Percentiles rank a stretch among this genome's conserved stretches.
Conservation (phyloP, 257 asterid genomes). For the Nicotiana undulata region DNA sequence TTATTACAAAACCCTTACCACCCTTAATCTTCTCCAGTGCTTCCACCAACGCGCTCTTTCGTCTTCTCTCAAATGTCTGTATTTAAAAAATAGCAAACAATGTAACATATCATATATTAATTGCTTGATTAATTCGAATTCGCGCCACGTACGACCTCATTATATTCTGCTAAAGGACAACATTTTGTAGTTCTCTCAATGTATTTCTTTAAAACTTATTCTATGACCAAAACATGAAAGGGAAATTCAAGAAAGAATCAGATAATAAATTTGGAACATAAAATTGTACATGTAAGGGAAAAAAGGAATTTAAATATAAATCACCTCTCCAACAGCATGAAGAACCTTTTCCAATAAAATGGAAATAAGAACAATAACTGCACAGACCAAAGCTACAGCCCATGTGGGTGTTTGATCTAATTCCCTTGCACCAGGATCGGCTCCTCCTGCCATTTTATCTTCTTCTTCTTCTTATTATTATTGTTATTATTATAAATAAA, state of each 20-base stretch:
- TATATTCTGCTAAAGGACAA: neutral
- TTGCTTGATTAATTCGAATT: neutral
- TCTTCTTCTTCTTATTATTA: neutral
- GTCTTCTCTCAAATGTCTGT: constrained; percentile 60
- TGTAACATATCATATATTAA: no score
- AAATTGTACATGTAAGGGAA: neutral
- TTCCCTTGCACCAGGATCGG: constrained; percentile 4
- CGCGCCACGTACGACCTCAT: neutral
- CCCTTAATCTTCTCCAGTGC: constrained; percentile 92
- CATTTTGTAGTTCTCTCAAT: neutral
- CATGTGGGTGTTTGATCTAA: constrained; percentile 47
- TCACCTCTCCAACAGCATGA: constrained; percentile 41
- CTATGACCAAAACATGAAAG: neutral
- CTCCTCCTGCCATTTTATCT: constrained; percentile 13
- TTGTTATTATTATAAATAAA: neutral
- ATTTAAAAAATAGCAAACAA: constrained; percentile 1
- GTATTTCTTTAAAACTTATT: neutral
- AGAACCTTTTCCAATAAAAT: constrained; percentile 50
- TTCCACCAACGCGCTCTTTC: constrained; percentile 60
- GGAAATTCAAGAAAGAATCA: neutral
- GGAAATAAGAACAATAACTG: constrained; percentile 48
- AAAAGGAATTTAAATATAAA: neutral
- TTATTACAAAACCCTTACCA: constrained; percentile 29
- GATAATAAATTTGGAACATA: neutral
- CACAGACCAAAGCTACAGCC: constrained; percentile 58